A percentile compares a stretch with the other conserved stretches of the same genome.
These are phyloP conservation scores for Spencermartinsiella europaea DNA, from an alignment of 805 yeast genomes.

Conservation along the genomic window DNA sequence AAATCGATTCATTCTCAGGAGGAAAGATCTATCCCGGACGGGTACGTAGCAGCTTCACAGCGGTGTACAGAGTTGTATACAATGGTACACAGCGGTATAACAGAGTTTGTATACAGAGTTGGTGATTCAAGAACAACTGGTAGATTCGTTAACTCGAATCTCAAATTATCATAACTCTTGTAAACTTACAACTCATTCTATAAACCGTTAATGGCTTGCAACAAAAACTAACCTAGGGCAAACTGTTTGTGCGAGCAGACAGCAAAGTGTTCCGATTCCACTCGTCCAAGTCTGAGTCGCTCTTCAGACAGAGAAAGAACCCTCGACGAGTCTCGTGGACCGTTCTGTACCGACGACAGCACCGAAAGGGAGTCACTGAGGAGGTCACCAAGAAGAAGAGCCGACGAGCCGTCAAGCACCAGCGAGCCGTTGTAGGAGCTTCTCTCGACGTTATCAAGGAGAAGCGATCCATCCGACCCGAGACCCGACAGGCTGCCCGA, in stretches of 20 bases:
- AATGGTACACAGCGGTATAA: too few relatives aligned
- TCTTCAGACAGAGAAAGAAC: slow-evolving; percentile 99
- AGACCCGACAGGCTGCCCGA: slow-evolving; percentile 97
- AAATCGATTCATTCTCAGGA: slow-evolving; percentile 99
- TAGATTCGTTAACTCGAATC: too few relatives aligned
- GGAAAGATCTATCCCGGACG: slow-evolving; percentile 99
- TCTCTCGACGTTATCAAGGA: slow-evolving; percentile 96
- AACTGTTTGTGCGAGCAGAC: slow-evolving; percentile 98
- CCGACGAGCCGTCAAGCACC: slow-evolving; percentile 96
- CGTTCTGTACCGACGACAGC: slow-evolving; percentile 98
- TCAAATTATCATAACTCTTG: neutral
- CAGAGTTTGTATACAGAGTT: too few relatives aligned
- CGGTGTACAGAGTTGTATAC: neutral
- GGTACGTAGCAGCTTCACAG: slow-evolving; percentile 31
- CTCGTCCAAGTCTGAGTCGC: slow-evolving; percentile 93
- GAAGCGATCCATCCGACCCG: slow-evolving; percentile 94
- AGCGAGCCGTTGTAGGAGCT: slow-evolving; percentile 99
- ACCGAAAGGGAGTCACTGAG: slow-evolving; percentile 99
- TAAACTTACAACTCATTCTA: neutral
- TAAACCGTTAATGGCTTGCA: neutral
- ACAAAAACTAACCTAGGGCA: slow-evolving; percentile 47
- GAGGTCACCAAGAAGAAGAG: slow-evolving; percentile 96
- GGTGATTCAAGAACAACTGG: too few relatives aligned
- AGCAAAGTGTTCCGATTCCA: slow-evolving; percentile 99
- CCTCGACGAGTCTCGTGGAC: slow-evolving; percentile 99